These are phyloP conservation scores for Plicaturopsis crispa DNA, from an alignment of 768 basidiomycete species.

Conservation along the genomic window DNA sequence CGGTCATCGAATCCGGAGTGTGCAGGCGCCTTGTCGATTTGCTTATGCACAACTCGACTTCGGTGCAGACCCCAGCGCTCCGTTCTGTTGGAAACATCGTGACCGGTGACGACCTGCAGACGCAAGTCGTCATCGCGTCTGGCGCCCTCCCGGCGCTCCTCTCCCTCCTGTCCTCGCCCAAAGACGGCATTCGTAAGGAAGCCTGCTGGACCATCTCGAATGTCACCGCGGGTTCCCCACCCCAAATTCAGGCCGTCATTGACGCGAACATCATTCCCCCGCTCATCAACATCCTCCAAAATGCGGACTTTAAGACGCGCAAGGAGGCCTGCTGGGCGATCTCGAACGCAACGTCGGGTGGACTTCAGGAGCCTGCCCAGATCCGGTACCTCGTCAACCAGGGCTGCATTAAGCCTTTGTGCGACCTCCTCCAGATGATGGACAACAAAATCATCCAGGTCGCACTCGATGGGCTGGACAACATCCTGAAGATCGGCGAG, in stretches of 20 bases:
- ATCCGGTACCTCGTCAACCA: constrained; percentile 97
- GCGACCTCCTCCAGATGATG: constrained; percentile 95
- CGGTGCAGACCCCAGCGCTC: constrained; percentile 96
- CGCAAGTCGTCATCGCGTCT: constrained; percentile 97
- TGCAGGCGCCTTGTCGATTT: constrained; percentile 96
- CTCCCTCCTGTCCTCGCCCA: constrained; percentile 88
- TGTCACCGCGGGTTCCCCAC: constrained; percentile 93
- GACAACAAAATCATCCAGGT: constrained; percentile 99
- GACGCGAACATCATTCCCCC: constrained; percentile 98
- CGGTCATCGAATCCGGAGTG: constrained; percentile 97
- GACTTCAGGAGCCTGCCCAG: constrained; percentile 91
- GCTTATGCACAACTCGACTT: constrained; percentile 89
- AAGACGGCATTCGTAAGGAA: constrained; percentile 98
- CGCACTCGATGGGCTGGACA: constrained; percentile 95
- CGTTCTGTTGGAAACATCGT: constrained; percentile 99
- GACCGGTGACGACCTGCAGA: constrained; percentile 98
- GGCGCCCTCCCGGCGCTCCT: constrained; percentile 94
- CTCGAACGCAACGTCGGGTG: constrained; percentile 97
- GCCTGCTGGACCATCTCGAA: constrained; percentile 99
- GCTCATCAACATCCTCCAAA: constrained; percentile 94
- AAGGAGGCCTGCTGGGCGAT: constrained; percentile 99
- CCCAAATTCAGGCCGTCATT: constrained; percentile 95
- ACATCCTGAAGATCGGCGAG: constrained; percentile 96
- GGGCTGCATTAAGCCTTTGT: constrained; percentile 97
- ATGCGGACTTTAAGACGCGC: constrained; percentile 98